Conservation (phyloP, 805 yeast species). For the Myxozyma sirexii region DNA sequence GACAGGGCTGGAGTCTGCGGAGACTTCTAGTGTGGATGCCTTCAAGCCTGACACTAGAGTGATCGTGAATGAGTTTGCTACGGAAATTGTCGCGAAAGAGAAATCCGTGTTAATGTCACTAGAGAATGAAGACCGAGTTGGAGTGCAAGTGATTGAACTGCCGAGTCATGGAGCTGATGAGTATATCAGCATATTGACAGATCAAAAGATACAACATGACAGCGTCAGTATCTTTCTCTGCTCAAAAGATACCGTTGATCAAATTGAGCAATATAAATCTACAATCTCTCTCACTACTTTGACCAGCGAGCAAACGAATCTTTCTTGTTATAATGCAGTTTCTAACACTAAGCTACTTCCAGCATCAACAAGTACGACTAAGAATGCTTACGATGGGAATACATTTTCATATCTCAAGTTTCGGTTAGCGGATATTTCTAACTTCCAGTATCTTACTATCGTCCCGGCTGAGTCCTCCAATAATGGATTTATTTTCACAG, state of each 20-base stretch:
- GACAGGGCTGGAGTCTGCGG: conserved; percentile 38
- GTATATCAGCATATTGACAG: conserved; percentile 36
- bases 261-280: too few species aligned
- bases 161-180: conserved; percentile 12
- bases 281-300: not conserved
- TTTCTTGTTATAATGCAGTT: conserved; percentile 51
- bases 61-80: not conserved
- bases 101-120: too few species aligned
- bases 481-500: conserved; percentile 38
- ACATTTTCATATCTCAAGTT: conserved; percentile 57
- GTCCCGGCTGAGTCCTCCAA: conserved; percentile 43
- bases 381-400: conserved; percentile 51
- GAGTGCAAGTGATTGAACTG: not conserved
- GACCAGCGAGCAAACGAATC: not conserved
- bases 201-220: conserved; percentile 21
- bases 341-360: conserved; percentile 53
- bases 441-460: conserved; percentile 56
- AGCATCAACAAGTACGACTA: conserved; percentile 46
- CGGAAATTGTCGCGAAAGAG: not conserved
- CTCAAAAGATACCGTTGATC: not conserved
- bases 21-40: not conserved
- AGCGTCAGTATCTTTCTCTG: not conserved
- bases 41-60: not conserved
- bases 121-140: too few species aligned
- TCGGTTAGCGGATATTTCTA: conserved; percentile 45